Percentiles rank a stretch among this genome's conserved stretches.
phyloP scores from a whole-genome alignment of 2,329 filamentous ascomycete genomes.

The Zalaria sp. region DNA sequence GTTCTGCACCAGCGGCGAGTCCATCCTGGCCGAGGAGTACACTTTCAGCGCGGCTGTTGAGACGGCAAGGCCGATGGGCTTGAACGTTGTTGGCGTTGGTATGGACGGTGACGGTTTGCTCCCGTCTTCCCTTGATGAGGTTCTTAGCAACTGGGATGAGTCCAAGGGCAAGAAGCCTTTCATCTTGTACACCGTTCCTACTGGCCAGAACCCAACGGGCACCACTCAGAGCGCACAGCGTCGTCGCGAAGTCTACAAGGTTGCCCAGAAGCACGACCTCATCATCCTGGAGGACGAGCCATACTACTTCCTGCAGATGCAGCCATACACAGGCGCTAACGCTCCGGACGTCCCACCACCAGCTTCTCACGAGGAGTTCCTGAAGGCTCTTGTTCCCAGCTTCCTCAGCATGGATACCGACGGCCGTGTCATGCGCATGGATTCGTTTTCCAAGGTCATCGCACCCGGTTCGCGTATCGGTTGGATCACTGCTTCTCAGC shows the following conservation, averaged over 20 bases:
- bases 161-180: constrained; percentile 46
- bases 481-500: constrained; percentile 79
- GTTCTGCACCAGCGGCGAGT: constrained; percentile 63
- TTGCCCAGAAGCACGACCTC: constrained; percentile 73
- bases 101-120: constrained; percentile 55
- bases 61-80: constrained; percentile 47
- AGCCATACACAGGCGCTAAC: constrained; percentile 49
- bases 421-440: constrained; percentile 77
- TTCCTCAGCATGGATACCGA: constrained; percentile 70
- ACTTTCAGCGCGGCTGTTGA: constrained; percentile 70
- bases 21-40: constrained; percentile 77
- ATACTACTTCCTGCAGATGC: constrained; percentile 88
- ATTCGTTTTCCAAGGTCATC: constrained; percentile 88
- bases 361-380: constrained; percentile 54
- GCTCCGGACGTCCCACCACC: constrained; percentile 41
- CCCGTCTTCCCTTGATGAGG: constrained; percentile 45
- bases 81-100: constrained; percentile 44
- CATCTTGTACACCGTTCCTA: constrained; percentile 58
- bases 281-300: constrained; percentile 87
- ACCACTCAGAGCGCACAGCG: constrained; percentile 60
- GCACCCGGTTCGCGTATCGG: constrained; percentile 69
- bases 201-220: constrained; percentile 84
- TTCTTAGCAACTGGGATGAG: constrained; percentile 52
- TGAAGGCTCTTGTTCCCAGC: constrained; percentile 58
- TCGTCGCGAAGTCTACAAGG: constrained; percentile 57